A percentile compares a stretch with the other conserved stretches of the same genome.
These are phyloP conservation scores for Aspergillus calidoustus DNA, from an alignment of 2,329 filamentous ascomycete species.

Conservation along the genomic window DNA sequence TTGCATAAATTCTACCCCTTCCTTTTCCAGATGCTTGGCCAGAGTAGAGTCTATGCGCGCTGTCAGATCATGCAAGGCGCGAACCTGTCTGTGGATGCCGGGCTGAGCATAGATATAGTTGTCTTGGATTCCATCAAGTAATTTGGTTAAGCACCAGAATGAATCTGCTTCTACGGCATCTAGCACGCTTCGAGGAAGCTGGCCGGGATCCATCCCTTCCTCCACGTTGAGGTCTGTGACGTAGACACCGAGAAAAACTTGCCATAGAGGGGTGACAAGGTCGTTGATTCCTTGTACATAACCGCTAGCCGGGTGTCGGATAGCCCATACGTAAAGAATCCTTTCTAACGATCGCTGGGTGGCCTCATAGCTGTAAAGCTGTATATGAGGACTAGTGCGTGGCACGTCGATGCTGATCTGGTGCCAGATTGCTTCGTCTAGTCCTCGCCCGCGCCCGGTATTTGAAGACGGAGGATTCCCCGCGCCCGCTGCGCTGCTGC, in stretches of 20 bases:
- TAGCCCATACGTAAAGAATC: slow-evolving; percentile 96
- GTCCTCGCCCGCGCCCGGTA: slow-evolving; percentile 67
- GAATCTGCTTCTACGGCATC: slow-evolving; percentile 97
- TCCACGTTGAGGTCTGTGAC: slow-evolving; percentile 94
- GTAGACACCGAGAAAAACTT: slow-evolving; percentile 93
- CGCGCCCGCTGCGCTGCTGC: slow-evolving; percentile 52
- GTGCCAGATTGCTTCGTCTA: slow-evolving; percentile 99
- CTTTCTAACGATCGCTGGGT: slow-evolving; percentile 93
- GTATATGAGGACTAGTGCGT: slow-evolving; percentile 92
- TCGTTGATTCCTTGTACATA: slow-evolving; percentile 99
- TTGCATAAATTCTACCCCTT: slow-evolving; percentile 97
- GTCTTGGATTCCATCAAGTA: slow-evolving; percentile 98
- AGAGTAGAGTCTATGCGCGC: slow-evolving; percentile 83
- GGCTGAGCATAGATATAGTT: slow-evolving; percentile 99
- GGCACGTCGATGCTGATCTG: slow-evolving; percentile 99
- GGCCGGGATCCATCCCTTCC: slow-evolving; percentile 93
- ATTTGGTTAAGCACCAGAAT: slow-evolving; percentile 97
- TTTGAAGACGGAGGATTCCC: slow-evolving; percentile 46
- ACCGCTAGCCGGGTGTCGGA: slow-evolving; percentile 93
- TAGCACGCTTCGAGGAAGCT: slow-evolving; percentile 84
- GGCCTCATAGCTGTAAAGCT: slow-evolving; percentile 92
- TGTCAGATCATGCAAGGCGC: slow-evolving; percentile 85
- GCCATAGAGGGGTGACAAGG: slow-evolving; percentile 95
- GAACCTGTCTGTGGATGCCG: slow-evolving; percentile 92
- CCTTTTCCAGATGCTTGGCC: slow-evolving; percentile 84